Evolutionary conservation across 306 rosid species (phyloP).

Genomic region (Spatholobus suberectus): DNA sequence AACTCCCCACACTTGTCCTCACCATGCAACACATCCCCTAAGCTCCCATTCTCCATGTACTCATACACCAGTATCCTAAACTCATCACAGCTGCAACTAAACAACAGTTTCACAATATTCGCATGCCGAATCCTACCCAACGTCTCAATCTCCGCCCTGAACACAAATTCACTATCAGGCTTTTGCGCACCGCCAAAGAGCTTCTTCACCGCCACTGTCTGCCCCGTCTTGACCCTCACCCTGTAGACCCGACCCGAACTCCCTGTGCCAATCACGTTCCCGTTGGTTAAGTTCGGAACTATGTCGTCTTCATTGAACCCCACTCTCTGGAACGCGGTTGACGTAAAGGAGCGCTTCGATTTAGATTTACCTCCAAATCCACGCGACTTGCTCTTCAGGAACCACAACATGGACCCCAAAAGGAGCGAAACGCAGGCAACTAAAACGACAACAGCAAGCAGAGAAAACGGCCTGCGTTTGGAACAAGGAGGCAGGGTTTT

Average conservation of each 20-base stretch:
- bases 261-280: conserved; percentile 69
- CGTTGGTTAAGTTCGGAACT: conserved; percentile 45
- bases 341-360: conserved; percentile 44
- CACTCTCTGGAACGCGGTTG: conserved; percentile 65
- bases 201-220: conserved; percentile 73
- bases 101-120: conserved; percentile 76
- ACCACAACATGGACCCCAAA: conserved; percentile 55
- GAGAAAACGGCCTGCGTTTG: conserved; percentile 46
- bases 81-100: conserved; percentile 68
- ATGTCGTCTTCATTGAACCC: conserved; percentile 71
- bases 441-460: conserved; percentile 41
- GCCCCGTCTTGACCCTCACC: conserved; percentile 67
- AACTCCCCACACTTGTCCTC: conserved; percentile 47
- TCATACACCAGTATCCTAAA: conserved; percentile 70
- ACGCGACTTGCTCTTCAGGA: conserved; percentile 42
- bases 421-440: conserved; percentile 46
- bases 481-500: conserved; percentile 59
- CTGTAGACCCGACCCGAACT: conserved; percentile 76
- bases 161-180: conserved; percentile 52
- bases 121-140: conserved; percentile 79
- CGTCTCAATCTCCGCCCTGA: conserved; percentile 75
- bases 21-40: conserved; percentile 69
- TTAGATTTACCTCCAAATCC: conserved; percentile 46
- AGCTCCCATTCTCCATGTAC: conserved; percentile 81
- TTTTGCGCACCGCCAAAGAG: conserved; percentile 53